These are phyloP conservation scores for Gentiana macrophylla DNA, from an alignment of 257 asterid species.

Conservation along the genomic window DNA sequence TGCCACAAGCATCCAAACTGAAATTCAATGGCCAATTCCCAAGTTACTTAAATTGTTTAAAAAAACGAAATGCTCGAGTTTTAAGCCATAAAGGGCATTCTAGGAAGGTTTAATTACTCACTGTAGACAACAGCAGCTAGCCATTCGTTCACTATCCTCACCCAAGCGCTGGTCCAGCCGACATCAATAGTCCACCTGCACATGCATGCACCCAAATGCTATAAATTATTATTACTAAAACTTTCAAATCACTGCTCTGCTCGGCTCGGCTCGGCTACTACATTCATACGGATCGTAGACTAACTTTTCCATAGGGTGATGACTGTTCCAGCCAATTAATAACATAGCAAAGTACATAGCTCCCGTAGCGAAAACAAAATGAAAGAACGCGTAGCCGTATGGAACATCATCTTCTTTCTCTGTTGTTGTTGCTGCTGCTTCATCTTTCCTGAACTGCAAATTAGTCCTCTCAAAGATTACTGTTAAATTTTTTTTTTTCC, in stretches of 20 bases:
- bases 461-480: slow-evolving; percentile 4
- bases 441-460: slow-evolving; percentile 36
- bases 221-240: not conserved
- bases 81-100: not conserved
- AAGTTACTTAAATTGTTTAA: no score
- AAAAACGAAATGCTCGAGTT: not conserved
- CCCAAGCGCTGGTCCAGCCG: slow-evolving; percentile 56
- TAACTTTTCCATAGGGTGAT: slow-evolving; percentile 41
- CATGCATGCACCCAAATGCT: not conserved
- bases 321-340: slow-evolving; percentile 44
- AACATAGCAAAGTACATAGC: slow-evolving; percentile 53
- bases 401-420: slow-evolving; percentile 36
- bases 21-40: not conserved
- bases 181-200: slow-evolving; percentile 42
- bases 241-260: no score
- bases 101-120: slow-evolving; percentile 14
- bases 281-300: not conserved
- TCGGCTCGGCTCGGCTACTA: no score
- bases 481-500: no score
- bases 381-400: slow-evolving; percentile 43
- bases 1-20: slow-evolving; percentile 49
- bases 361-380: slow-evolving; percentile 44
- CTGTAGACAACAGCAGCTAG: slow-evolving; percentile 37
- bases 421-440: not conserved
- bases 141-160: slow-evolving; percentile 50